These are phyloP conservation scores for Lathyrus oleraceus DNA, from an alignment of 306 rosid genomes.

Conservation along the genomic window DNA sequence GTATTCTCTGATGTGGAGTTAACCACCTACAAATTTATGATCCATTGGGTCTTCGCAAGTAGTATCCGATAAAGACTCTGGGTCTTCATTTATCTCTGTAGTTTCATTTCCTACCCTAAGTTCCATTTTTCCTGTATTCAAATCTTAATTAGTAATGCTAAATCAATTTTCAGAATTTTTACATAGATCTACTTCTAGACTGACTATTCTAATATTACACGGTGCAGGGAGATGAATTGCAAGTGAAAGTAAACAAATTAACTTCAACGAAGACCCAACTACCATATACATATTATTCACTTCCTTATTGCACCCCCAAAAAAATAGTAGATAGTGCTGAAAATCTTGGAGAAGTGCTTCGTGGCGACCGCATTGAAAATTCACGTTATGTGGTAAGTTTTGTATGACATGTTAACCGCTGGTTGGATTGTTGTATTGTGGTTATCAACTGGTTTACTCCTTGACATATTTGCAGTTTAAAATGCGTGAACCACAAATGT, in stretches of 20 bases:
- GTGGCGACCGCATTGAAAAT: conserved; percentile 98
- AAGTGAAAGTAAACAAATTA: conserved; percentile 94
- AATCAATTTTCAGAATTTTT: neutral
- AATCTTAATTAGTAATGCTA: neutral
- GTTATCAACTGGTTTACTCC: conserved; percentile 33
- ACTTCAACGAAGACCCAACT: conserved; percentile 94
- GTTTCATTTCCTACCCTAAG: neutral
- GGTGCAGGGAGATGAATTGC: conserved; percentile 83
- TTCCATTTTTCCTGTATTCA: neutral
- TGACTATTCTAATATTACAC: conserved; percentile 24
- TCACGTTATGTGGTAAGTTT: conserved; percentile 76
- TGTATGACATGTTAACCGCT: neutral
- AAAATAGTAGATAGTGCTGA: conserved; percentile 87
- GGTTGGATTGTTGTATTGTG: conserved; percentile 6
- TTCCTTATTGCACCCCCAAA: conserved; percentile 64
- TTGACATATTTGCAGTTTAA: conserved; percentile 64
- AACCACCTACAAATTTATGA: neutral
- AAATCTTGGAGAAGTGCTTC: conserved; percentile 97
- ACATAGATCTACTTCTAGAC: conserved; percentile 19
- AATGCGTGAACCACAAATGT: conserved; percentile 94
- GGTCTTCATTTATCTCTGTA: neutral
- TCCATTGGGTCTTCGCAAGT: neutral
- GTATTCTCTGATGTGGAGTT: neutral
- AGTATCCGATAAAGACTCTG: conserved; percentile 5
- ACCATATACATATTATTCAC: conserved; percentile 89